Conservation (phyloP, 1,284 basidiomycete genomes). For the Ceratobasidium sp. region DNA sequence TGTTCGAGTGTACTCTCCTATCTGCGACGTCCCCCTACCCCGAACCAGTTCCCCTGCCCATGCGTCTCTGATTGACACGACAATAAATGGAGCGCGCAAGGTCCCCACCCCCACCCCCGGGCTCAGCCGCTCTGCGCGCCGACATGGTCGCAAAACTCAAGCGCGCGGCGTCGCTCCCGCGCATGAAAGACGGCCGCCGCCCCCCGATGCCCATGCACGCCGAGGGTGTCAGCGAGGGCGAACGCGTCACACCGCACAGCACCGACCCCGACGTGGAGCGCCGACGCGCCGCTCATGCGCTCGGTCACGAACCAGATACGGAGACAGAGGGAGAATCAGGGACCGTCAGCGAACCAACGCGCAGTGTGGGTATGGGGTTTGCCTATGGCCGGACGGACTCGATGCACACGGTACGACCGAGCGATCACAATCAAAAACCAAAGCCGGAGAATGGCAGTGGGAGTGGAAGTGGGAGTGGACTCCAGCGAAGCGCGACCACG, state of each 20-base stretch:
- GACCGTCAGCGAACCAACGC: conserved; percentile 26
- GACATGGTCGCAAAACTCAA: conserved; percentile 88
- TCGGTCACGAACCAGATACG: conserved; percentile 26
- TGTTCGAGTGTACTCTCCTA: background rate
- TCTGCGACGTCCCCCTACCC: background rate
- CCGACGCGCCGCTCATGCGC: conserved; percentile 24
- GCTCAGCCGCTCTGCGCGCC: conserved; percentile 70
- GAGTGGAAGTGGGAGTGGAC: background rate
- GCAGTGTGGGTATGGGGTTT: conserved; percentile 10
- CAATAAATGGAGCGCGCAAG: conserved; percentile 22
- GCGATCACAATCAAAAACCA: background rate
- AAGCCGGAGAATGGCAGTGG: too few species aligned
- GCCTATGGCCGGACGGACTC: conserved; percentile 24
- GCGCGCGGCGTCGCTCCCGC: conserved; percentile 85
- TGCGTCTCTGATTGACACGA: conserved; percentile 9
- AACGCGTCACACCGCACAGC: conserved; percentile 34
- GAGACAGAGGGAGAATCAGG: conserved; percentile 36
- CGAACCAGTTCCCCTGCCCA: background rate
- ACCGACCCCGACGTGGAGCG: conserved; percentile 22
- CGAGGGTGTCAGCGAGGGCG: conserved; percentile 56
- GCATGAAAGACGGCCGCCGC: conserved; percentile 84
- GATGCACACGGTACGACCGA: conserved; percentile 18
- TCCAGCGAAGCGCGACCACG: conserved; percentile 28
- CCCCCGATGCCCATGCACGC: conserved; percentile 85
- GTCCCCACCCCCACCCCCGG: conserved; percentile 17